Evolutionary conservation across 108 stramenopile genomes (phyloP).

Genomic region (Stephanodiscus minutulus): DNA sequence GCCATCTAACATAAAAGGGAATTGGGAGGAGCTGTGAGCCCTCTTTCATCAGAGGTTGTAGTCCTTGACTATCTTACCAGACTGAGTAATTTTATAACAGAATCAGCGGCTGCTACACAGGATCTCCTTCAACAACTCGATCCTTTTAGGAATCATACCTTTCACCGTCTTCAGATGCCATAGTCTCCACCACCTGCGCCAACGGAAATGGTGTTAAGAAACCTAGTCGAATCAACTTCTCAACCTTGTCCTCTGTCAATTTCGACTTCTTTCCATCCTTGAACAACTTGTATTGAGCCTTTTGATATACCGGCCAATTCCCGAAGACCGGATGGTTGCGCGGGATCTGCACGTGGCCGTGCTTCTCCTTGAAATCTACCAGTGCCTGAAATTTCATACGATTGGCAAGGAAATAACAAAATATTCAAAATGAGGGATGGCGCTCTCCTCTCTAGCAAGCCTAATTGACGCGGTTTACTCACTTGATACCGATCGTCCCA

Average conservation of each 20-base stretch:
- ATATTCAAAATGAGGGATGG: not conserved
- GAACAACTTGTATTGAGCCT: conserved; percentile 54
- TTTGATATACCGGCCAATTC: conserved; percentile 60
- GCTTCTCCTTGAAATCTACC: conserved; percentile 30
- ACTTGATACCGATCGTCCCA: conserved; percentile 56
- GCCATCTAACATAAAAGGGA: no score
- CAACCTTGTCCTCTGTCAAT: conserved; percentile 54
- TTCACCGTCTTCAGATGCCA: no score
- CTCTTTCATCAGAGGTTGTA: no score
- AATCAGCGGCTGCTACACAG: no score
- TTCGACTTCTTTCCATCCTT: conserved; percentile 42
- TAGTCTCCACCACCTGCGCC: no score
- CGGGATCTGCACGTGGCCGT: conserved; percentile 45
- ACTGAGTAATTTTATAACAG: no score
- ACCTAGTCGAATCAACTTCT: conserved; percentile 56
- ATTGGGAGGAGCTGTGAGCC: no score
- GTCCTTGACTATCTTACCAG: no score
- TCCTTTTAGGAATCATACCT: not conserved
- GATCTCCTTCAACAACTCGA: not conserved
- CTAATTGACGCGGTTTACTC: not conserved
- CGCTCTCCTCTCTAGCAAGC: not conserved
- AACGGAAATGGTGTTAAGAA: conserved; percentile 18
- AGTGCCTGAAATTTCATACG: conserved; percentile 11
- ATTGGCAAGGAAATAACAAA: not conserved
- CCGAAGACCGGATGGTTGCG: conserved; percentile 43